Evolutionary conservation across 2,329 filamentous ascomycete genomes (phyloP).

Genomic region (Cryoendolithus antarcticus): DNA sequence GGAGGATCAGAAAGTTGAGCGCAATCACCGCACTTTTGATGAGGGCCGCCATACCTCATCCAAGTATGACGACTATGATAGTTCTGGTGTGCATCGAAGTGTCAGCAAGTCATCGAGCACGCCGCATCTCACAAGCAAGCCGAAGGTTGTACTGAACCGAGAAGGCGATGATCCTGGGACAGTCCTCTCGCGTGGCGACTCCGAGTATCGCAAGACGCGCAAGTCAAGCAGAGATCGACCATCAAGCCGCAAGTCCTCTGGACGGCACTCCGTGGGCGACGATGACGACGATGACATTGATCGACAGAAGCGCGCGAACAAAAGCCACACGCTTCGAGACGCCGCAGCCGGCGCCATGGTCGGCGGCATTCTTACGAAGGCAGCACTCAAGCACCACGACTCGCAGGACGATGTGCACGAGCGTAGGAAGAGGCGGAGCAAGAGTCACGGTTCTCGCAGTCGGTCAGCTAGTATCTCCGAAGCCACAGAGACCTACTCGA

Average conservation of each 20-base stretch:
- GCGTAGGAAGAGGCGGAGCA: slow-evolving; percentile 35
- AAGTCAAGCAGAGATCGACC: slow-evolving; percentile 35
- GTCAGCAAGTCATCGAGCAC: slow-evolving; percentile 50
- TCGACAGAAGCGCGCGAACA: slow-evolving; percentile 43
- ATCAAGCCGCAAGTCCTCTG: slow-evolving; percentile 16
- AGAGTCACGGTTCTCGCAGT: slow-evolving; percentile 39
- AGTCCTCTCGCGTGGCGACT: slow-evolving; percentile 41
- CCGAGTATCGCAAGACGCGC: slow-evolving; percentile 40
- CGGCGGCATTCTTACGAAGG: slow-evolving; percentile 48
- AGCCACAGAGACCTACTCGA: slow-evolving; percentile 37
- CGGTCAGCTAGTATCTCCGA: slow-evolving; percentile 40
- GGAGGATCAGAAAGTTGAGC: slow-evolving; percentile 70
- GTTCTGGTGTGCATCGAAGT: slow-evolving; percentile 36
- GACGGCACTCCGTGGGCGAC: slow-evolving; percentile 13
- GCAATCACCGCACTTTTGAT: slow-evolving; percentile 58
- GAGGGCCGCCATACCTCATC: slow-evolving; percentile 47
- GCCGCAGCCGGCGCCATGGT: slow-evolving; percentile 42
- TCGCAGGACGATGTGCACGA: slow-evolving; percentile 44
- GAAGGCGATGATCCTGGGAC: slow-evolving; percentile 47
- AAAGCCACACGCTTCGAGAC: slow-evolving; percentile 34
- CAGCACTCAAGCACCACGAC: slow-evolving; percentile 51
- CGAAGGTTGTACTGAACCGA: slow-evolving; percentile 48
- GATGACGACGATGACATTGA: slow-evolving; percentile 32
- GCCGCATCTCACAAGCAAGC: slow-evolving; percentile 45
- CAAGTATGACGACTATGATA: slow-evolving; percentile 32